These are phyloP conservation scores for Pseudogymnoascus sp. DNA, from an alignment of 2,329 filamentous ascomycete genomes.

Conservation along the genomic window DNA sequence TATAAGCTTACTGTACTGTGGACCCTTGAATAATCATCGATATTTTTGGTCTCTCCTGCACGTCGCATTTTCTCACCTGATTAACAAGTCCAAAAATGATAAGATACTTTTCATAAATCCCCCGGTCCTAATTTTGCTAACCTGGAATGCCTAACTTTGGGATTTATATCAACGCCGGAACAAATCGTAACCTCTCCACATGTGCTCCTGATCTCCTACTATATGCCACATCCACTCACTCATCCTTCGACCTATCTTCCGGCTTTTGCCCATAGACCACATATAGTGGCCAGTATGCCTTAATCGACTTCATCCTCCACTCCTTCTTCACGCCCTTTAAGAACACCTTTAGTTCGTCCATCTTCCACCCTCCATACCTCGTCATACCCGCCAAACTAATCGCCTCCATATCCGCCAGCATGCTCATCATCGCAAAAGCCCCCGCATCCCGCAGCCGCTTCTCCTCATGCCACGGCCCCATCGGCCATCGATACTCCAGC, in stretches of 20 bases:
- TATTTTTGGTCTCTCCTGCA: not conserved
- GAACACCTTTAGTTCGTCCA: constrained; percentile 16
- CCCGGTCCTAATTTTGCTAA: not conserved
- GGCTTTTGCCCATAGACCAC: constrained; percentile 19
- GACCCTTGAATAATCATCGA: not conserved
- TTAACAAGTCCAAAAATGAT: not conserved
- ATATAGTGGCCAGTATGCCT: constrained; percentile 14
- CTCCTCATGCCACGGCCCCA: constrained; percentile 34
- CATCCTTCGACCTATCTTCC: not conserved
- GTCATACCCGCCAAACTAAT: constrained; percentile 18
- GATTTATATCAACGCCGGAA: not conserved
- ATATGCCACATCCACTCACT: not conserved
- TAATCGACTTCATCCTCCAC: constrained; percentile 14
- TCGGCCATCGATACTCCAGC: constrained; percentile 32
- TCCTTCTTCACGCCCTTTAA: constrained; percentile 16
- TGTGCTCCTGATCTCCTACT: not conserved
- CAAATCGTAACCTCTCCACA: not conserved
- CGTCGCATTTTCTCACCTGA: not conserved
- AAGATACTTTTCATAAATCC: too few relatives aligned
- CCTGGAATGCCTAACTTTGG: not conserved
- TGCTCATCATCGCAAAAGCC: constrained; percentile 19
- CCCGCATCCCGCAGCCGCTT: constrained; percentile 30
- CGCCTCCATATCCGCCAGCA: constrained; percentile 22
- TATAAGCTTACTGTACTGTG: not conserved
- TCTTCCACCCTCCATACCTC: constrained; percentile 15